Evolutionary conservation across 805 yeast species (phyloP), one percentile per base, ranked within the genome.

Genomic region (Spathaspora hagerdaliae): DNA sequence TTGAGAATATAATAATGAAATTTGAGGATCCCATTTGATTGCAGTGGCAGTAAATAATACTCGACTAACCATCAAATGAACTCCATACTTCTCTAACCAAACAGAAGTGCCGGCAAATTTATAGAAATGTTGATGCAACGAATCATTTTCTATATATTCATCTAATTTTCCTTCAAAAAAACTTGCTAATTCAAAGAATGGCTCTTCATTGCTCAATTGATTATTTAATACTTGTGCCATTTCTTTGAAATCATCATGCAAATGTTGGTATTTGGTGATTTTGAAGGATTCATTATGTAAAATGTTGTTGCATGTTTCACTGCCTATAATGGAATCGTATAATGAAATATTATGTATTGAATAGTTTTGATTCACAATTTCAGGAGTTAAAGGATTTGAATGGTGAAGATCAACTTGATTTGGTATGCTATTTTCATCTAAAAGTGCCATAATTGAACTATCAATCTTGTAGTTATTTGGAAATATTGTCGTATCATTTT

Each of bases 81-180:
- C 60, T 4, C 67, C 62, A 38, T 61, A 63, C n/a, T 64, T 60
- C 42, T 60, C 51, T 11, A 66, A 47, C 62, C 62, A 65, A 1
- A 63, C 66, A 2, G 66, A 57, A 7, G 69, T 54, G 1, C 71
- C 70, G 1, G 64, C 63, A 44, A 66, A 59, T 37, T 60, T 54
- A 44, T 48, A 59, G 68, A 70, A 66, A 45, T 61, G 57, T 26
- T 54, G 44, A 12, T 52, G 50, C 5, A 50, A 37, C 1, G 46
- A 38, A 12, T 44, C 33, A n/a, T 40, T 32, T 31, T 44, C 32
- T 5, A 53, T 29, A 13, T 50, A 51, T 9, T 46, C 42, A 3
- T 46, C 43, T 24, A 53, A 33, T 27, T 49, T 39, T 8, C 36
- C 36, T 36, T 42, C 40, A 31, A 42, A 46, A 13, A 42, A 38